Evolutionary conservation across 1,284 basidiomycete species (phyloP), one percentile per base, ranked within the genome.

Genomic region (Apiotrichum mycotoxinovorans): DNA sequence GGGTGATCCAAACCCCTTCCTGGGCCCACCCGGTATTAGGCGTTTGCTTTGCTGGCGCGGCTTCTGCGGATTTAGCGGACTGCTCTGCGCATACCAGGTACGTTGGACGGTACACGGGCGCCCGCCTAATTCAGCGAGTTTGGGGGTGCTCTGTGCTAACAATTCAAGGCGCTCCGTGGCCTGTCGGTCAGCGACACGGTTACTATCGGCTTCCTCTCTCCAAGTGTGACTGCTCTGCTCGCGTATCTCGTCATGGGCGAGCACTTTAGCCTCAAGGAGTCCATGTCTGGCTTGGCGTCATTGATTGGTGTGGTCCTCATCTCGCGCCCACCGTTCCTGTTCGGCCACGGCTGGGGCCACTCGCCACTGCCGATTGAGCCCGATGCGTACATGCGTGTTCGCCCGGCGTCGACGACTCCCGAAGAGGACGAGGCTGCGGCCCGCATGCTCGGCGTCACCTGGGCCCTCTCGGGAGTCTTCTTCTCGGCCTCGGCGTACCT

Each of bases 141-240:
- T 5, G 15, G 8, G 3, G 14, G 1, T n/a, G n/a, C n/a, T 23
- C 9, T 20, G 11, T 35, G 14, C 20, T 15, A 23, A 35, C 46
- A 12, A 12, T 4, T 14, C 4, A 87, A 84, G 68, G 83, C 85
- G 1, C 76, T 90, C 14, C 80, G 85, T 57, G 85, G 83, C 61
- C 79, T 88, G 23, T 84, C 86, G 0, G 78, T 91, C 0, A 87
- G 86, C 14, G 89, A 91, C 69, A 83, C 86, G 0, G 86, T 85
- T 0, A 86, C 88, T 17, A 79, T 93, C 49, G 85, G 85, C 0
- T 91, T 91, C 76, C 79, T 93, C 11, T 74, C 82, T 0, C 90
- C 90, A 0, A 81, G 85, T 54, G 79, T 82, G 12, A 88, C 87
- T 0, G 85, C 83, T 0, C 69, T 90, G n/a, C 76, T 85, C 2